Evolutionary conservation across 352 stramenopile species (phyloP), one percentile per base, ranked within the genome.

Genomic region (Phytophthora idaei): DNA sequence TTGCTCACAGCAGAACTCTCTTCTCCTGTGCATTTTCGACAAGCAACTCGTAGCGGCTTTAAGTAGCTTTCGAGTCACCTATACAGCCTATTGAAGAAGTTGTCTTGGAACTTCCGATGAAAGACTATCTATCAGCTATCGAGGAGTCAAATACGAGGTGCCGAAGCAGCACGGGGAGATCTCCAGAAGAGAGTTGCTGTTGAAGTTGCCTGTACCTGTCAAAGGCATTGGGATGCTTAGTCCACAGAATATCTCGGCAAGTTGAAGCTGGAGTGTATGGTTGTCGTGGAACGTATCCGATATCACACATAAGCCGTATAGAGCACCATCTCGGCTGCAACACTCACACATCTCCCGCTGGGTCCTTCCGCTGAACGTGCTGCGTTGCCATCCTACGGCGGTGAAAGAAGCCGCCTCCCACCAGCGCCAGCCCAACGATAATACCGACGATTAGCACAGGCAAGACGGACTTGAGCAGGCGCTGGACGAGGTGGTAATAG

Each of bases 361-460:
- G 57, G 11, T 67, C 61, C 53, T 76, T 76, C n/a, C 12, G 42
- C 31, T 42, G 36, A 17, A 4, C 36, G 36, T 61, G 61, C 41
- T 72, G 39, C 54, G 57, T 80, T 21, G 67, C 70, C 28, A 68
- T 55, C 49, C 73, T 78, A 12, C 73, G 74, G 45, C 77, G 75
- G 63, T 83, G 74, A 14, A 78, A 71, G 49, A 87, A 49, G 5
- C 80, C 80, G 9, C 62, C 73, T 14, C 15, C 76, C 2, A 73
- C 49, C 5, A 87, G 55, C 0, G 28, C 74, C 5, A 85, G 14
- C 6, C 80, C 78, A 10, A 81, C 21, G 10, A 85, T 32, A 32
- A 80, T 54, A 7, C 78, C 80, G 7, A 80, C 64, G 29, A 89
- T 81, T 2, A 88, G 55, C 57, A 88, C 78, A 0, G 82, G 82